These are phyloP conservation scores for Colletotrichum salicis DNA, from an alignment of 2,329 filamentous ascomycete genomes.

Conservation along the genomic window DNA sequence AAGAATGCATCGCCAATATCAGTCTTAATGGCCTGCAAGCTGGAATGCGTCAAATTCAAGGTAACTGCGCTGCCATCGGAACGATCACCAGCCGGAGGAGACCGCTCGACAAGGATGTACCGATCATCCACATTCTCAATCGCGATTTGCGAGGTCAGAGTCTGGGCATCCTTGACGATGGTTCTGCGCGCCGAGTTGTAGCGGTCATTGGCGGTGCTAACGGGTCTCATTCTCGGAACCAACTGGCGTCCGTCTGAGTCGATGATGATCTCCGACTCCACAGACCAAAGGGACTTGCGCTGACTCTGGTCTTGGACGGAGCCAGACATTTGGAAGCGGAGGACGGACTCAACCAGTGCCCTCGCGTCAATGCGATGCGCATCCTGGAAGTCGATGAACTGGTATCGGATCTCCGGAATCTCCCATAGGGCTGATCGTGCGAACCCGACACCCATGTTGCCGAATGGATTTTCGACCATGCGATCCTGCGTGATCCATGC, in stretches of 20 bases:
- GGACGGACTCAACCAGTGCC: background rate
- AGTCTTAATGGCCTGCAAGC: background rate
- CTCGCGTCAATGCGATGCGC: background rate
- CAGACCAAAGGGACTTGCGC: background rate
- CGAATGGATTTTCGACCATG: conserved; percentile 33
- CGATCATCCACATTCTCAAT: background rate
- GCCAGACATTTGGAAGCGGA: background rate
- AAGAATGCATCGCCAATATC: background rate
- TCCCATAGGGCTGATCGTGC: conserved; percentile 23
- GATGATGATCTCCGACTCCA: conserved; percentile 11
- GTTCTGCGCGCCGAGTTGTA: conserved; percentile 4
- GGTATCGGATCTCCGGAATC: conserved; percentile 15
- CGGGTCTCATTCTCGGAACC: conserved; percentile 5
- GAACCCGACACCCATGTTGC: conserved; percentile 35
- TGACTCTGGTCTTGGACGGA: background rate
- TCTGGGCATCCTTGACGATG: background rate
- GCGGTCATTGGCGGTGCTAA: conserved; percentile 9
- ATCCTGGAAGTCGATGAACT: conserved; percentile 28
- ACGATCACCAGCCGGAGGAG: too few relatives aligned
- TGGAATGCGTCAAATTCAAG: background rate
- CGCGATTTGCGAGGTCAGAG: background rate
- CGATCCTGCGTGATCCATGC: conserved; percentile 27
- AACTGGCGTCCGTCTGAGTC: conserved; percentile 10
- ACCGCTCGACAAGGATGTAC: background rate
- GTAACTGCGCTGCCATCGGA: background rate